Base-by-base conservation (phyloP, 2,329 filamentous ascomycete species). In the Fulvia fulva region DNA sequence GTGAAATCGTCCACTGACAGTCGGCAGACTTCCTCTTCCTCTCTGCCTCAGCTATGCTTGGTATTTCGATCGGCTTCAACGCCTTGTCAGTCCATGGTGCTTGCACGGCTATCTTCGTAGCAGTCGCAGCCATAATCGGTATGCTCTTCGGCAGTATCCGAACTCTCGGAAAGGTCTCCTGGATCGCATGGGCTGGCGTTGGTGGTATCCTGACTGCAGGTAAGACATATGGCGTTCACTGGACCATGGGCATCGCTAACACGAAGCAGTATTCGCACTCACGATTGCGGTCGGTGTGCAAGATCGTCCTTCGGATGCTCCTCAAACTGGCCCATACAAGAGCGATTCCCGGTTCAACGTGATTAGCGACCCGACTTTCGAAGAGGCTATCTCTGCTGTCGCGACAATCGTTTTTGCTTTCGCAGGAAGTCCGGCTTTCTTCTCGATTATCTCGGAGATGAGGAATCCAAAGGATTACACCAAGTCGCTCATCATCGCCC, bases 331-430 rank as follows among this genome's bases (percentile, higher is more conserved):
- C 2, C 51, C 57, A 12, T 71, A 66, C 51, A 55, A 63, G 5
- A 66, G 68, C 1, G 69, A 71, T 46, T n/a, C n/a, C n/a, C n/a
- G n/a, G n/a, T 74, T 61, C 55, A 65, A 65, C 21, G 57, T 53
- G 77, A 65, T 61, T 6, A 57, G 57, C 14, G 37, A 46, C 2
- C 26, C 65, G 5, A 64, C 55, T 1, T 70, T 88, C 43, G 75
- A 77, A 43, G 76, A 82, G 41, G 83, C 76, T 19, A 86, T 88
- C 67, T 78, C 84, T 12, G 80, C 83, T 23, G 80, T 88, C 32
- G 80, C 79, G 66, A 89, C 71, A 3, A 62, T 73, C 47, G 64
- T 77, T 23, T 77, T 77, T 50, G 70, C 76, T 5, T 77, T 70
- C 53, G 69, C 72, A 3, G 75, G 74, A 23, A 73, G 74, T 0